A percentile compares a stretch with the other conserved stretches of the same genome.
Conservation (phyloP, 345 rosid species). For the Dipteronia sinensis region DNA sequence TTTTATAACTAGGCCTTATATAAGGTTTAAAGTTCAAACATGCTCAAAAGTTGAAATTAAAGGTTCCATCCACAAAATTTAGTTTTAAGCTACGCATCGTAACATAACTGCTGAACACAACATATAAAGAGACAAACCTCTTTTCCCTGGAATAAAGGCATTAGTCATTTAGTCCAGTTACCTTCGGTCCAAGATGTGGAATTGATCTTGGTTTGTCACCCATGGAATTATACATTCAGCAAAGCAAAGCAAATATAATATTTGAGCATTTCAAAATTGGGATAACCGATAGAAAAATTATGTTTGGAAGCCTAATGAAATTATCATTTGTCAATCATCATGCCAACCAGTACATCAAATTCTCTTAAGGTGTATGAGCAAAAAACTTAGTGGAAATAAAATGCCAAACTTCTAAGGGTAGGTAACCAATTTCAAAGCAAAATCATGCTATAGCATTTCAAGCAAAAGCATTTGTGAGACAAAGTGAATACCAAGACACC, state of each 20-base stretch:
- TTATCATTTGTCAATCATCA: not conserved
- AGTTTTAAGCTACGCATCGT: not conserved
- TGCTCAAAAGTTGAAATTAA: not conserved
- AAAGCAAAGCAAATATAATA: not conserved
- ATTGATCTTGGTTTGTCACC: not conserved
- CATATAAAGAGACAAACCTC: not conserved
- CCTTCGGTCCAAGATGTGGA: constrained; percentile 1
- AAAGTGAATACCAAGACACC: constrained; percentile 76
- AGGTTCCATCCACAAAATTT: not conserved
- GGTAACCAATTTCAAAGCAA: not conserved
- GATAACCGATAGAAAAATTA: not conserved
- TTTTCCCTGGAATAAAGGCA: not conserved
- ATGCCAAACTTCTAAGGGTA: not conserved
- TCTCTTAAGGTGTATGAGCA: not conserved
- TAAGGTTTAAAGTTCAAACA: not conserved
- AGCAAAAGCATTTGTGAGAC: constrained; percentile 16
- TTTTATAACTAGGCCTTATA: not conserved
- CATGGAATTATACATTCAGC: not conserved
- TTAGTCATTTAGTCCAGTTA: not conserved
- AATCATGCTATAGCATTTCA: not conserved
- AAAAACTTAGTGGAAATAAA: not conserved
- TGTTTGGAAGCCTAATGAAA: not conserved
- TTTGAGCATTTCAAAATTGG: not conserved
- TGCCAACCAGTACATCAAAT: not conserved
- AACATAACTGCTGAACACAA: not conserved